Conservation (phyloP, 148 eudicot genomes). For the Amaranthus hypochondriacus region DNA sequence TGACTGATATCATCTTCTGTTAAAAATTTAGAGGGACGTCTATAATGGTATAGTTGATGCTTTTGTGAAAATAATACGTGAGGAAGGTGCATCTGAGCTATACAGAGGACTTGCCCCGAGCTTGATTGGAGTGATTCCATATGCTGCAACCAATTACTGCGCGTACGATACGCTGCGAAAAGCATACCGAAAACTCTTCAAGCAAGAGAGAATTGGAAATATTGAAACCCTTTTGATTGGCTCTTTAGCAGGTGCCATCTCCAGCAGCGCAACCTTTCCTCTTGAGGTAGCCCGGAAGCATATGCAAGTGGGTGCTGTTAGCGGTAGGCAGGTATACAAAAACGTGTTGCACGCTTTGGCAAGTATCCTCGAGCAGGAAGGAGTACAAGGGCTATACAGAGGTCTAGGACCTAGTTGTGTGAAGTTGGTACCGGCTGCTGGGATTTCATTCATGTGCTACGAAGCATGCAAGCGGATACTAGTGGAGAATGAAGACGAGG, state of each 20-base stretch:
- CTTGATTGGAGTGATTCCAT: conserved; percentile 72
- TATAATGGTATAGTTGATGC: conserved; percentile 68
- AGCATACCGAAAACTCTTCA: conserved; percentile 56
- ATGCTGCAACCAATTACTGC: conserved; percentile 77
- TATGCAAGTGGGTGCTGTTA: conserved; percentile 92
- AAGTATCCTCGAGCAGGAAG: conserved; percentile 74
- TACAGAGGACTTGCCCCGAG: conserved; percentile 79
- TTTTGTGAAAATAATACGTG: conserved; percentile 59
- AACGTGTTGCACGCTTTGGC: conserved; percentile 78
- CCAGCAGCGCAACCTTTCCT: conserved; percentile 88
- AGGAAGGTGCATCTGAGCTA: conserved; percentile 68
- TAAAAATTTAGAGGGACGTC: conserved; percentile 51
- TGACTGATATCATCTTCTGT: conserved; percentile 1
- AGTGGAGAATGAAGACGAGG: conserved; percentile 67
- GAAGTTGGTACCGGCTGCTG: conserved; percentile 97
- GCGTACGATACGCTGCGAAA: conserved; percentile 86
- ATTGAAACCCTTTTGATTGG: conserved; percentile 83
- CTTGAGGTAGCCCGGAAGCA: conserved; percentile 97
- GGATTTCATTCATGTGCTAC: conserved; percentile 98
- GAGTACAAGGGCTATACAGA: conserved; percentile 65
- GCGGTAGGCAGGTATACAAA: conserved; percentile 70
- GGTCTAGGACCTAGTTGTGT: conserved; percentile 95
- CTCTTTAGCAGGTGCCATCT: conserved; percentile 90
- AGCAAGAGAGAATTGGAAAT: conserved; percentile 76
- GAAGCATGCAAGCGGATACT: conserved; percentile 95